Evolutionary conservation across 225 moss, liverwort and hornwort species (phyloP), one percentile per base, ranked within the genome.

Genomic region (Lunularia cruciata): DNA sequence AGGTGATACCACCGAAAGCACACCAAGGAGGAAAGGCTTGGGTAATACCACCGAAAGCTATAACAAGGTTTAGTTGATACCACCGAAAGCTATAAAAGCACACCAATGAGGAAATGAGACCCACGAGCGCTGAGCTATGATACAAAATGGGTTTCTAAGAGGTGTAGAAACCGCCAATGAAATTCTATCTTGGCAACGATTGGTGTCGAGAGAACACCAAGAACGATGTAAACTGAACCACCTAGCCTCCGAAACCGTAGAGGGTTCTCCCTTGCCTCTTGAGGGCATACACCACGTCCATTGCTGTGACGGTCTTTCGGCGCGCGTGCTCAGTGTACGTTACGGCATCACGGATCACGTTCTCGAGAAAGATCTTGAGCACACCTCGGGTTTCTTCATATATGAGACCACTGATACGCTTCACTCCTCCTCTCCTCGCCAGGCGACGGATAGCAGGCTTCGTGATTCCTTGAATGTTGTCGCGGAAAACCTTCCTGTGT

Each of bases 251-350:
- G 37, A 80, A 80, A 9, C 80, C 80, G 40, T 80, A 80, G 2
- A 80, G 72, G 8, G 80, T 80, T 34, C 80, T 66, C 42, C 80
- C 80, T 51, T 80, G 80, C 38, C 80, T 71, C 72, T 80, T 80
- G 23, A 80, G 55, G 0, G 80, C 80, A 26, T 80, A 80, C 0
- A 80, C 80, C 16, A 80, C 80, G 10, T 80, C 80, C 80, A 80
- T 80, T 1, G 80, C 80, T 12, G 80, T 80, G 0, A 80, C 80
- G 0, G 80, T 80, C 72, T 80, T 80, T 0, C 80, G 61, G 6
- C 80, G 60, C 0, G 80, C 80, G 56, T 80, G 80, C 76, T 80
- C 80, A 2, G 80, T 80, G 57, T 80, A 80, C 0, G 80, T 76
- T 10, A 80, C 80, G 2, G 80, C 80, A 22, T 80, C 80, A 45